phyloP scores from a whole-genome alignment of 1,139 yeast genomes.

The Blastobotrys illinoisensis region DNA sequence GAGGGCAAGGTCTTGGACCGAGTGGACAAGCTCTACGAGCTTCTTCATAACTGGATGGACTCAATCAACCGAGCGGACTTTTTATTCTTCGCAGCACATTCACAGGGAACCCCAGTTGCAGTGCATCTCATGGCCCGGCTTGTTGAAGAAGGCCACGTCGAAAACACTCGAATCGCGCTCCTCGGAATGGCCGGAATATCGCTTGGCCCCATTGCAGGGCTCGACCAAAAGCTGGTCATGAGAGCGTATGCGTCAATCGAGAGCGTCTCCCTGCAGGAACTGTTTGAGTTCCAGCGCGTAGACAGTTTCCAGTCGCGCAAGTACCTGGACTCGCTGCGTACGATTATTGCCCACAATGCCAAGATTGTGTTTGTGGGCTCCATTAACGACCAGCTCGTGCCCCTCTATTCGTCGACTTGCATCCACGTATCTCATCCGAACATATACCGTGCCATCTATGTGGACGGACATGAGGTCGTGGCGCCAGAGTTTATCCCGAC shows the following conservation, averaged over 20 bases:
- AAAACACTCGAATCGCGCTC: constrained; percentile 49
- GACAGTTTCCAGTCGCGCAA: constrained; percentile 66
- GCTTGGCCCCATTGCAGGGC: constrained; percentile 88
- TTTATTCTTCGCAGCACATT: constrained; percentile 84
- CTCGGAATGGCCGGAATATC: constrained; percentile 95
- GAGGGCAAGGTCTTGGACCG: constrained; percentile 88
- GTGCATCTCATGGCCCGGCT: constrained; percentile 69
- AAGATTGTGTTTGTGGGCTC: constrained; percentile 81
- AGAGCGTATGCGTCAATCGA: constrained; percentile 89
- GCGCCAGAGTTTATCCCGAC: constrained; percentile 51
- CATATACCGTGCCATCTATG: constrained; percentile 80
- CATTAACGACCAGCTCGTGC: constrained; percentile 87
- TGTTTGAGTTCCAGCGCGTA: constrained; percentile 80
- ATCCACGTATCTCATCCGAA: constrained; percentile 84
- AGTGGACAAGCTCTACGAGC: constrained; percentile 71
- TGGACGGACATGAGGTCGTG: constrained; percentile 59
- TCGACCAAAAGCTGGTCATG: constrained; percentile 75
- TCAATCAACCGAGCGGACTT: constrained; percentile 76
- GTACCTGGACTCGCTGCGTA: constrained; percentile 61
- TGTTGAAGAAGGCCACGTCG: constrained; percentile 62
- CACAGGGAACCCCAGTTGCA: constrained; percentile 94
- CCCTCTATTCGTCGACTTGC: constrained; percentile 82
- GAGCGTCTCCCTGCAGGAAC: constrained; percentile 74
- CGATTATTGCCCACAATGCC: constrained; percentile 62
- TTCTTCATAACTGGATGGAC: constrained; percentile 63